A percentile compares a stretch with the other conserved stretches of the same genome.
Evolutionary conservation across 73 alveolate species (phyloP).

Genomic region (Paramecium caudatum): DNA sequence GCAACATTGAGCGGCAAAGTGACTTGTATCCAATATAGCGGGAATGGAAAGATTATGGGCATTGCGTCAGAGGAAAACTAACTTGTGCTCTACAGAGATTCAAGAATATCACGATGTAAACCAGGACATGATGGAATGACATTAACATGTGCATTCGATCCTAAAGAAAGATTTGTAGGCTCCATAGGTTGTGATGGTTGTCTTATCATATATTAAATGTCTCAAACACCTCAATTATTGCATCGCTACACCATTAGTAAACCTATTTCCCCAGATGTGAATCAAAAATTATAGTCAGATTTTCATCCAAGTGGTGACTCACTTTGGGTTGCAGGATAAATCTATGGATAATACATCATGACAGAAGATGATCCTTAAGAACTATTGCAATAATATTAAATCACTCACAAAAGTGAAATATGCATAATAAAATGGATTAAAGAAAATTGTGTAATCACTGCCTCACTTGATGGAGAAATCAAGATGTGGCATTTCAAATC

Average conservation of each 20-base stretch:
- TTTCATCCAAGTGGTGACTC: conserved; percentile 50
- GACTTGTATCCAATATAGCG: not conserved
- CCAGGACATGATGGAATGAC: conserved; percentile 66
- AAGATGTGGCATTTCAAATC: conserved; percentile 63
- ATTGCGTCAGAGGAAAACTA: conserved; percentile 24
- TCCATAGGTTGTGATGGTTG: conserved; percentile 61
- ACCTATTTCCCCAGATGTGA: conserved; percentile 34
- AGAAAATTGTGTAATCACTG: not conserved
- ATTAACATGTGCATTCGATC: conserved; percentile 47
- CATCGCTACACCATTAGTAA: not conserved
- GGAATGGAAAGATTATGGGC: conserved; percentile 49
- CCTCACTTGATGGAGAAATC: conserved; percentile 12
- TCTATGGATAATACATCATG: conserved; percentile 3
- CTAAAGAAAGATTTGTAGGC: conserved; percentile 45
- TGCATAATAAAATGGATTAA: conserved; percentile 54
- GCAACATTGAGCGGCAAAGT: not conserved
- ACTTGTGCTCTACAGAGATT: not conserved
- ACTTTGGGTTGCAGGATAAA: conserved; percentile 14
- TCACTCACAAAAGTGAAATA: not conserved
- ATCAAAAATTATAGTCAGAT: not conserved
- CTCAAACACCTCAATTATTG: conserved; percentile 41
- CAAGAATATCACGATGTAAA: not conserved
- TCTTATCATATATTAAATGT: not conserved
- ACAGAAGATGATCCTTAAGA: conserved; percentile 63
- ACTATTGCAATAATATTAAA: not conserved